Base-by-base conservation (phyloP, 228 moss, liverwort and hornwort genomes). In the Sphagnum fallax region DNA sequence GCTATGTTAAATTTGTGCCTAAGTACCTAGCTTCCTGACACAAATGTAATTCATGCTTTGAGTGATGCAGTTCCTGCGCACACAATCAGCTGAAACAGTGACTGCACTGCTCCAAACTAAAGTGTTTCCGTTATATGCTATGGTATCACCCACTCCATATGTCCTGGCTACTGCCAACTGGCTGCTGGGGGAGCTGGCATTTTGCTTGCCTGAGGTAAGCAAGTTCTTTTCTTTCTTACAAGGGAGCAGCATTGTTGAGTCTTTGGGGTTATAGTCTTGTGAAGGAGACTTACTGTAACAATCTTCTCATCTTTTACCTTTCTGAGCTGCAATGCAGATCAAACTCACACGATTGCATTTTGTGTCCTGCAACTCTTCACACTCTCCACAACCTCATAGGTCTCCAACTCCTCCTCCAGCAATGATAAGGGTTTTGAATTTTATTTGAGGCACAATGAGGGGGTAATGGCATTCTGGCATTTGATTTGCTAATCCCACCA, bases 111-210 rank as follows among this genome's bases (percentile, higher is more conserved):
- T 95, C 65, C 92, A 79, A 81, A 83, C 79, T 60, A 81, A 92
- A 63, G 89, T 95, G 59, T 89, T 95, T 47, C 92, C 92, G 52
- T 85, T 90, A 63, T 92, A 95, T 69, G 68, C 83, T 15, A 83
- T 90, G 90, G 75, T 80, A 71, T 80, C 84, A 76, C 95, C 95
- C 59, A 81, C 88, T 69, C 95, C 92, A 52, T 90, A 90, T 76
- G 87, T 95, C 18, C 67, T 95, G 75, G 95, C 92, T 63, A 95
- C 82, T 66, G 87, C 92, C 32, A 95, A 95, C 73, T 92, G 95
- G 95, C 84, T 95, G 81, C 88, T 95, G 58, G 95, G 95, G 72
- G 88, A 87, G 71, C 82, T 95, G 73, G 87, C 89, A 65, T 75
- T 87, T 74, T 90, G 85, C 79, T 81, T 95, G 71, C 92, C 95